These are phyloP conservation scores for Puya raimondii DNA, from an alignment of 176 grass and related monocot genomes.

Conservation along the genomic window DNA sequence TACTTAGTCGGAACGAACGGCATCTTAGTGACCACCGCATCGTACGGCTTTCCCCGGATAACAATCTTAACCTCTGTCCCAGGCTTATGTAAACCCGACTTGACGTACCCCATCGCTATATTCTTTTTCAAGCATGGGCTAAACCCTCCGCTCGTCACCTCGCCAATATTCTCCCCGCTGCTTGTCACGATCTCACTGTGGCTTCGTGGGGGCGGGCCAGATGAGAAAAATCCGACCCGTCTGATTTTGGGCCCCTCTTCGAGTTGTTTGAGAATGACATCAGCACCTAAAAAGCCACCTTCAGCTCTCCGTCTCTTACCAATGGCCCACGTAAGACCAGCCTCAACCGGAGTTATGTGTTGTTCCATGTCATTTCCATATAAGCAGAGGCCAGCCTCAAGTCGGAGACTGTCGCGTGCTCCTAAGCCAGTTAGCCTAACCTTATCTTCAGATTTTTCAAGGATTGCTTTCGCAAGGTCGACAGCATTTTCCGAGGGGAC, in stretches of 20 bases:
- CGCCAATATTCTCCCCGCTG: slow-evolving; percentile 68
- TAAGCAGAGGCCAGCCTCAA: slow-evolving; percentile 92
- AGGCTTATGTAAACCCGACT: slow-evolving; percentile 81
- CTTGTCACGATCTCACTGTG: slow-evolving; percentile 68
- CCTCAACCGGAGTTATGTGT: slow-evolving; percentile 81
- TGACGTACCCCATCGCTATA: slow-evolving; percentile 97
- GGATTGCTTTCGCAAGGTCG: slow-evolving; percentile 71
- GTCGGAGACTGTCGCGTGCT: slow-evolving; percentile 87
- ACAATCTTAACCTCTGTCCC: slow-evolving; percentile 81
- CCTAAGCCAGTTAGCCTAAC: slow-evolving; percentile 77
- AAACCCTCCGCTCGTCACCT: slow-evolving; percentile 95
- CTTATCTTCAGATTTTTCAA: slow-evolving; percentile 91
- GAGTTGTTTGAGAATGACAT: slow-evolving; percentile 89
- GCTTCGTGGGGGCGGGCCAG: slow-evolving; percentile 74
- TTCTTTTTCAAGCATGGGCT: slow-evolving; percentile 98
- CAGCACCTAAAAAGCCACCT: slow-evolving; percentile 81
- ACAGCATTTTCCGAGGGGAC: slow-evolving; percentile 80
- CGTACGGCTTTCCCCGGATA: slow-evolving; percentile 75
- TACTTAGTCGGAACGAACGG: slow-evolving; percentile 97
- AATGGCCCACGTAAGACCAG: slow-evolving; percentile 91
- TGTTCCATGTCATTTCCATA: slow-evolving; percentile 99
- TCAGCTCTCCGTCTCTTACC: slow-evolving; percentile 77
- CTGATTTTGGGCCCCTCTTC: slow-evolving; percentile 80
- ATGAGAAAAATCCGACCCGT: slow-evolving; percentile 70
- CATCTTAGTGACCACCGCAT: slow-evolving; percentile 80